A percentile compares a stretch with the other conserved stretches of the same genome.
These are phyloP conservation scores for Volutella citrinella DNA, from an alignment of 2,329 filamentous ascomycete species.

Conservation along the genomic window DNA sequence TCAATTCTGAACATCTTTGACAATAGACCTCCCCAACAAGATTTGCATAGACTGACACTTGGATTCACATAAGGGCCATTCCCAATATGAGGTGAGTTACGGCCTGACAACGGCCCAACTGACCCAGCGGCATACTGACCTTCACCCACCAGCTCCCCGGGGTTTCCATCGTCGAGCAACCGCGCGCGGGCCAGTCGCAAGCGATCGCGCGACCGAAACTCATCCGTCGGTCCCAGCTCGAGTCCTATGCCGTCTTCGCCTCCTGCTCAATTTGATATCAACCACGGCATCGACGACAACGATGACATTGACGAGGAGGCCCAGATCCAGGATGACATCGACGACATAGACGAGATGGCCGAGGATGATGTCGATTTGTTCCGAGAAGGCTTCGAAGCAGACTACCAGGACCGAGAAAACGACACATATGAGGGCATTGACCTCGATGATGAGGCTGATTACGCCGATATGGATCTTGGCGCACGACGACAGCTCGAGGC, in stretches of 20 bases:
- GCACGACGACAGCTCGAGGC: slow-evolving; percentile 69
- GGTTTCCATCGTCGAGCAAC: slow-evolving; percentile 79
- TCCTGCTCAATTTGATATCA: slow-evolving; percentile 57
- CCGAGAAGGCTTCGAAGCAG: slow-evolving; percentile 67
- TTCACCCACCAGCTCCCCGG: slow-evolving; percentile 76
- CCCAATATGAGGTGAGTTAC: slow-evolving; percentile 14
- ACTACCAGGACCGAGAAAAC: slow-evolving; percentile 65
- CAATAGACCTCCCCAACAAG: too few relatives aligned
- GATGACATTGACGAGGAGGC: slow-evolving; percentile 71
- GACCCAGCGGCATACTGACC: slow-evolving; percentile 9
- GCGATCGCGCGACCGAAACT: slow-evolving; percentile 52
- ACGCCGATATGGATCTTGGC: slow-evolving; percentile 65
- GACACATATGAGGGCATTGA: slow-evolving; percentile 69
- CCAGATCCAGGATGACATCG: slow-evolving; percentile 69
- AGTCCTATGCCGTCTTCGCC: slow-evolving; percentile 67
- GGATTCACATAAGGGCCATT: too few relatives aligned
- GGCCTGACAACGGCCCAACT: not conserved
- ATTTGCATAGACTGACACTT: too few relatives aligned
- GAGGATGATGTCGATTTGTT: slow-evolving; percentile 81
- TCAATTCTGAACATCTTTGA: slow-evolving; percentile 22
- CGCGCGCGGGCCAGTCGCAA: slow-evolving; percentile 56
- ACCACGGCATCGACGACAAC: slow-evolving; percentile 65
- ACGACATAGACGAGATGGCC: slow-evolving; percentile 77
- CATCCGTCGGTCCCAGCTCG: slow-evolving; percentile 50
- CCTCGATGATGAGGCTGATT: slow-evolving; percentile 76